Base-by-base conservation (phyloP, 2,329 filamentous ascomycete genomes). In the Botryotinia calthae region DNA sequence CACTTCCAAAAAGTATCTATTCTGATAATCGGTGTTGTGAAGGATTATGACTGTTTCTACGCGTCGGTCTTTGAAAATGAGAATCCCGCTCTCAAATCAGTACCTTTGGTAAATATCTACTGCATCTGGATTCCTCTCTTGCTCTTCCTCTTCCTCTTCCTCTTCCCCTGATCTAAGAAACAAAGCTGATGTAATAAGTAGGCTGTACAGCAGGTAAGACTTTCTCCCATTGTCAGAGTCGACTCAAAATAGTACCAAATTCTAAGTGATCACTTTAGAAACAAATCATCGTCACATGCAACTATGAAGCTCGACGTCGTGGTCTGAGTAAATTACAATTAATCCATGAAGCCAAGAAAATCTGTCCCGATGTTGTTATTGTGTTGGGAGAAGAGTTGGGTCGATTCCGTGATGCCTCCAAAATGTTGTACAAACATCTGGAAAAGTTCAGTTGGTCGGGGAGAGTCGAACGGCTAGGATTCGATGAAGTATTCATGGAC, bases 31-130 rank as follows among this genome's bases (percentile, higher is more conserved):
- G 34, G 12, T 31, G 42, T 67, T 20, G 8, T 18, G 14, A 40
- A 91, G 89, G 90, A 93, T 82, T 93, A 94, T 81, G 93, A 95
- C 84, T 97, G 93, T 84, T 98, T 98, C 85, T 98, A 98, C 82
- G 95, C 95, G 34, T 93, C 94, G 67, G 94, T 81, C 14, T 91
- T 96, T 77, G 94, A 98, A 83, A 91, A 91, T 76, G 91, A 92
- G 80, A 90, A 92, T 76, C 93, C 94, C 0, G 84, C 86, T 3
- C 85, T 98, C 73, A 93, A 89, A 79, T 85, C 87, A 1, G 83
- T 92, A 28, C 93, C 94, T 10, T 84, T 98, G 48, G 95, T 94
- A 51, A 90, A 97, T 73, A 56, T 31, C 7, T 9, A 18, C 7
- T 9, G 16, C n/a, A 56, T 93, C 94, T 37, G 56, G 66, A 40